These are phyloP conservation scores for Protomyces macrosporus DNA, from an alignment of 1,139 yeast species.

Conservation along the genomic window DNA sequence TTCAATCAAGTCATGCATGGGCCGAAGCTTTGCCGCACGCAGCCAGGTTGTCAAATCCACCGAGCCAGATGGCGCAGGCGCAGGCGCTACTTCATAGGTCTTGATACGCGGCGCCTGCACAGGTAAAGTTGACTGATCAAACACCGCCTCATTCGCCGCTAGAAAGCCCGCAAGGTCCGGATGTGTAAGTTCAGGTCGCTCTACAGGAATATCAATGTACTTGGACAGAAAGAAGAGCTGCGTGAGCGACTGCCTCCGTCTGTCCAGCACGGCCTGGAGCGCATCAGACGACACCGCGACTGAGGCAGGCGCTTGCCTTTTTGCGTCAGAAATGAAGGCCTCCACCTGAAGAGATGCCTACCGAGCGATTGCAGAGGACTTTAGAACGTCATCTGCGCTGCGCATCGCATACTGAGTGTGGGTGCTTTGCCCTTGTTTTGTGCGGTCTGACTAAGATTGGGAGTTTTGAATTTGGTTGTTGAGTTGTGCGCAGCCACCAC, in stretches of 20 bases:
- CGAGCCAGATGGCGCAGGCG: neutral
- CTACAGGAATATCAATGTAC: conserved; percentile 15
- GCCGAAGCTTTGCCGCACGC: conserved; percentile 80
- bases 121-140: conserved; percentile 13
- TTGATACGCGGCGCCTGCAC: conserved; percentile 6
- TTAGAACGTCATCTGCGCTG: neutral
- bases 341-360: neutral
- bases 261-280: conserved; percentile 17
- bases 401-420: neutral
- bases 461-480: too few species aligned
- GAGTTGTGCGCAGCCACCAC: too few species aligned
- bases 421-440: neutral
- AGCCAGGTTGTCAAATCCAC: conserved; percentile 74
- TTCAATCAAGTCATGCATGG: conserved; percentile 72
- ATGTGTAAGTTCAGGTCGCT: neutral
- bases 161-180: conserved; percentile 15
- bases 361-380: neutral
- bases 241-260: conserved; percentile 22
- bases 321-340: neutral
- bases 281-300: neutral
- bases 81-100: conserved; percentile 9
- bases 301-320: neutral
- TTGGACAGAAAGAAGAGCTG: conserved; percentile 23
- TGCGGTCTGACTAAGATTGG: neutral
- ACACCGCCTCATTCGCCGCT: conserved; percentile 8